Base-by-base conservation (phyloP, 164 flowering plant species). In the Kingdonia uniflora region DNA sequence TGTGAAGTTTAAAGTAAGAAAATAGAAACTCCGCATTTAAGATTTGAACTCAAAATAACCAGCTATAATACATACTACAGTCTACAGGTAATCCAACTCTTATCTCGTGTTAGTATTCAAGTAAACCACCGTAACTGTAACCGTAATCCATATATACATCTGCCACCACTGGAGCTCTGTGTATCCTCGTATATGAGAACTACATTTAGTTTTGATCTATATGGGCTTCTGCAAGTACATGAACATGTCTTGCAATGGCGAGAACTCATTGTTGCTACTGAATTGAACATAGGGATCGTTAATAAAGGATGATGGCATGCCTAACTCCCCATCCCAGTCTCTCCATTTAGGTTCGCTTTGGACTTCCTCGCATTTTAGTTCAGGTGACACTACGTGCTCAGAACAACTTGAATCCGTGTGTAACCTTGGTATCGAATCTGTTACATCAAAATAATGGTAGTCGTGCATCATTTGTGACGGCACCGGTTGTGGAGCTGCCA, bases 351-450 rank as follows among this genome's bases (percentile, higher is more conserved):
- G 68, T 48, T 75, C 63, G 22, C 91, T 84, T 40, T 83, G 79
- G 19, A 86, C 95, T 69, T 85, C 95, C 60, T 58, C 76, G 52
- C 71, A 68, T 37, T 69, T 63, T 60, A 76, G n/a, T 11, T 75
- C 85, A 0, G 81, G 78, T 13, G 95, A 80, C 14, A 66, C n/a
- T 53, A 71, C 80, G 37, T 74, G 84, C 60, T 80, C 87, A 7
- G 95, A 85, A 42, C 81, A 55, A 51, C 89, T 85, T 5, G 90
- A 78, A 33, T 79, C 81, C 4, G 85, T 71, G 45, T 75, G 81
- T 39, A 76, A 8, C 49, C 63, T 68, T 3, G 87, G 80, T 2
- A 68, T 35, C 5, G 94, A 84, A 17, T 80, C 89, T 1, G 89
- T 77, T 5, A 69, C 37, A 24, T 78, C 86, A 51, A 64, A 63